Base-by-base conservation (phyloP, 2,329 filamentous ascomycete species). In the Botryotinia narcissicola region DNA sequence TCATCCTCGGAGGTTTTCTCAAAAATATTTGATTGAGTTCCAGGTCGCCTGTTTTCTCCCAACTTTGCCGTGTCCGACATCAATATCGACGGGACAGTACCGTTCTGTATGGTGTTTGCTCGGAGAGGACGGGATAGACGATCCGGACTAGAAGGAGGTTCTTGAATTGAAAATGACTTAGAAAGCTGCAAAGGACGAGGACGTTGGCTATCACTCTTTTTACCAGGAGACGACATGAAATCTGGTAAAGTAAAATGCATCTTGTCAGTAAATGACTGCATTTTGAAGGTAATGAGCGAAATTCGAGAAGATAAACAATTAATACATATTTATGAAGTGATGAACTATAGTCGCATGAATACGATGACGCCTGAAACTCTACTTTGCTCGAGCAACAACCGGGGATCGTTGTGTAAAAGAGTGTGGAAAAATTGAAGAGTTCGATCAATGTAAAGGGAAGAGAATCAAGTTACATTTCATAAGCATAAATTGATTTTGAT, bases 1-100 rank as follows among this genome's bases (percentile, higher is more conserved):
- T 78, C 79, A 66, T 82, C 82, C 40, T 82, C 81, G 42, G 79
- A 77, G 70, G 78, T 78, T 76, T 84, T 84, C 74, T 87, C 85
- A 72, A 86, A 81, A 71, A 62, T 73, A 74, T 80, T 79, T 22
- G 75, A 63, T 72, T 76, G 73, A 48, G 62, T 74, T 46, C 40
- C 79, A 70, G 68, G 80, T 75, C 71, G 78, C 61, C 44, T 74
- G 68, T 71, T 75, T 46, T 73, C 74, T 44, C 71, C 69, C 32
- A 73, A 46, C 60, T 42, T 73, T 7, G 54, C 57, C 62, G 75
- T 76, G 67, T 79, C 73, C 48, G 75, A 62, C 64, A 75, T 77
- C 10, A 60, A 54, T 32, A 59, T 71, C 20, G 75, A 73, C 66
- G 77, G 62, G 40, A 75, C 73, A 61, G 76, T 71, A n/a, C 75